Evolutionary conservation across 129 eudicot species (phyloP), one percentile per base, ranked within the genome.

Genomic region (Lactuca sativa): DNA sequence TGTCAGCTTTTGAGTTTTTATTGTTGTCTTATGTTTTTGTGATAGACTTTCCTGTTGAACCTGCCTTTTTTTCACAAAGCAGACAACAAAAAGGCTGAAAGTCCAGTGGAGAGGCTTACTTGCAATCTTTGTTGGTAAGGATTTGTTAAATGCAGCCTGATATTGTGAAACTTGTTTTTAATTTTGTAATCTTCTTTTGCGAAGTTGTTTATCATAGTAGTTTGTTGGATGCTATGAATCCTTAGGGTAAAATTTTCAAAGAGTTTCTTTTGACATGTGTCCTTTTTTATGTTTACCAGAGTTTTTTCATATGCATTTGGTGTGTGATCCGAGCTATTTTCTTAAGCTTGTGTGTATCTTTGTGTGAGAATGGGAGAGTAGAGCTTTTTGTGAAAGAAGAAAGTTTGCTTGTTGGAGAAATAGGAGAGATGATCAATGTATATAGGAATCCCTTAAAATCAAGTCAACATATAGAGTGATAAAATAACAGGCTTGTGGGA

Each of bases 31-130:
- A 53, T 33, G 72, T 55, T 56, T 18, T 38, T 56, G 55, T 40
- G 30, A 38, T 69, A 3, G 52, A 69, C 53, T 69, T 69, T 70
- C 38, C 3, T 57, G 9, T 56, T 70, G 56, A 57, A 57, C 10
- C 40, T 71, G 8, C 32, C 11, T 31, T 59, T 70, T 70, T 16
- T 41, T 14, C 33, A 32, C 59, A 59, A 71, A 59, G 58, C 66
- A 58, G 75, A 59, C 58, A 8, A 71, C 36, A 13, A 31, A 57
- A 43, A 71, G 67, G 67, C 66, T 58, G 66, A 71, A 43, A 71
- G 44, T 71, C 67, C 67, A 9, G 49, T n/a, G 47, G 75, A 58
- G 66, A 59, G 75, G 59, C 59, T 70, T 71, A 47, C 67, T 59
- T 47, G 58, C 67, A 71, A 43, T 7, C 32, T 71, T 31, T 71